A percentile compares a stretch with the other conserved stretches of the same genome.
These are phyloP conservation scores for Talaromyces stipitatus DNA, from an alignment of 495 filamentous ascomycete species.

Conservation along the genomic window DNA sequence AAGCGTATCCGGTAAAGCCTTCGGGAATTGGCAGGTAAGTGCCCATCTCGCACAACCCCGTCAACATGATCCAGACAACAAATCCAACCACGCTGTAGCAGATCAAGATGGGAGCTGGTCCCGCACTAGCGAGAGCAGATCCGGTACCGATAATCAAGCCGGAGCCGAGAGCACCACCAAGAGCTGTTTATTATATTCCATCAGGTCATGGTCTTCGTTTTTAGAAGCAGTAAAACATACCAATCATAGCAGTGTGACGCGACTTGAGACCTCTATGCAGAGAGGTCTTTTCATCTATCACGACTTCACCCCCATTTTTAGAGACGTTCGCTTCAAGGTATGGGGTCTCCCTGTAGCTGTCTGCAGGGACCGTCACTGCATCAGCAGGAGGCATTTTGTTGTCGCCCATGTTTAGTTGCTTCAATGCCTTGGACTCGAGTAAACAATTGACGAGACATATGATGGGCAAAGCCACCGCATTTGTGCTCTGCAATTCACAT, in stretches of 20 bases:
- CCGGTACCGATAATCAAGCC: slow-evolving; percentile 58
- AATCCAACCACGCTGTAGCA: slow-evolving; percentile 55
- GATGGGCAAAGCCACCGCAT: background rate
- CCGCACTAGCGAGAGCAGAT: slow-evolving; percentile 53
- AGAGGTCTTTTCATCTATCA: background rate
- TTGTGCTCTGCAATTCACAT: background rate
- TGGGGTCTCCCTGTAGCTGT: background rate
- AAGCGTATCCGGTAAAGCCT: slow-evolving; percentile 54
- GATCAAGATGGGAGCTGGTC: slow-evolving; percentile 53
- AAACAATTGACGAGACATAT: background rate
- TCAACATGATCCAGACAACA: slow-evolving; percentile 53
- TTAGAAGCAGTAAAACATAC: background rate
- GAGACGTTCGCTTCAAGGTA: background rate
- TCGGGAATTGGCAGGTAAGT: slow-evolving; percentile 49
- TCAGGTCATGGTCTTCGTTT: background rate
- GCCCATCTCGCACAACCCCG: slow-evolving; percentile 56
- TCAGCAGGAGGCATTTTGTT: background rate
- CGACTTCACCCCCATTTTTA: background rate
- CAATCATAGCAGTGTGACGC: slow-evolving; percentile 1
- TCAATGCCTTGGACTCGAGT: background rate
- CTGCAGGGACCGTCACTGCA: background rate
- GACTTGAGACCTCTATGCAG: background rate
- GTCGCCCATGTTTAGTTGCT: background rate
- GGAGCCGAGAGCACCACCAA: slow-evolving; percentile 39
- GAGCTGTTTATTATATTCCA: background rate